phyloP scores from a whole-genome alignment of 768 basidiomycete genomes.

The Trametes punicea region DNA sequence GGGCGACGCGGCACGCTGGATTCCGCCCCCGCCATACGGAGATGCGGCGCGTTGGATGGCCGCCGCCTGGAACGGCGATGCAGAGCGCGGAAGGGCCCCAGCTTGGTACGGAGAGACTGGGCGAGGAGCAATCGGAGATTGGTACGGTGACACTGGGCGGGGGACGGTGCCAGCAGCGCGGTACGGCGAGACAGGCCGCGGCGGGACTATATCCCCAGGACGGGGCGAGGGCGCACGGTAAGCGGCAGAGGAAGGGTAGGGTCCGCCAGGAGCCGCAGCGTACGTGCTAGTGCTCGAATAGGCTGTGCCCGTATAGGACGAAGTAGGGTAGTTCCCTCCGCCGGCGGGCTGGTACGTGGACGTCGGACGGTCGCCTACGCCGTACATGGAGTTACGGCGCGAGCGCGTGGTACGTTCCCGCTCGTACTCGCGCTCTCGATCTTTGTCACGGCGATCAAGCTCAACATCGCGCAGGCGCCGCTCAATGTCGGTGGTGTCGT shows the following conservation, averaged over 20 bases:
- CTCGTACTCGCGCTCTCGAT: conserved; percentile 19
- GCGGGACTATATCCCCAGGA: conserved; percentile 15
- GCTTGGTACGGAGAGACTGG: conserved; percentile 13
- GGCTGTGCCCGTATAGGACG: neutral
- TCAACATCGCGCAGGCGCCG: conserved; percentile 34
- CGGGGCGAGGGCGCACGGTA: conserved; percentile 22
- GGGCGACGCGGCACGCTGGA: conserved; percentile 23
- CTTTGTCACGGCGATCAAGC: conserved; percentile 18
- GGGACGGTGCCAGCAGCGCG: conserved; percentile 12
- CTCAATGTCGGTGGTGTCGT: conserved; percentile 35
- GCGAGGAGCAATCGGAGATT: conserved; percentile 14
- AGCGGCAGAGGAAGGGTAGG: conserved; percentile 10
- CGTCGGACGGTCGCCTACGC: conserved; percentile 16
- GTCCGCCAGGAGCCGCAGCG: conserved; percentile 17
- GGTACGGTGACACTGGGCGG: conserved; percentile 22
- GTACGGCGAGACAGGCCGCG: conserved; percentile 21
- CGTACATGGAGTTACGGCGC: conserved; percentile 21
- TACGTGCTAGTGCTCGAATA: conserved; percentile 5
- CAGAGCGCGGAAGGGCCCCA: neutral
- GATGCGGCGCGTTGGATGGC: conserved; percentile 17
- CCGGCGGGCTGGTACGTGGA: conserved; percentile 20
- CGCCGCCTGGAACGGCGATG: conserved; percentile 5
- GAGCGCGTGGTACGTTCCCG: conserved; percentile 18
- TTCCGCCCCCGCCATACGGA: conserved; percentile 18
- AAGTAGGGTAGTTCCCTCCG: conserved; percentile 13